phyloP scores from a whole-genome alignment of 2,329 filamentous ascomycete genomes.

The Ustilaginoidea virens region DNA sequence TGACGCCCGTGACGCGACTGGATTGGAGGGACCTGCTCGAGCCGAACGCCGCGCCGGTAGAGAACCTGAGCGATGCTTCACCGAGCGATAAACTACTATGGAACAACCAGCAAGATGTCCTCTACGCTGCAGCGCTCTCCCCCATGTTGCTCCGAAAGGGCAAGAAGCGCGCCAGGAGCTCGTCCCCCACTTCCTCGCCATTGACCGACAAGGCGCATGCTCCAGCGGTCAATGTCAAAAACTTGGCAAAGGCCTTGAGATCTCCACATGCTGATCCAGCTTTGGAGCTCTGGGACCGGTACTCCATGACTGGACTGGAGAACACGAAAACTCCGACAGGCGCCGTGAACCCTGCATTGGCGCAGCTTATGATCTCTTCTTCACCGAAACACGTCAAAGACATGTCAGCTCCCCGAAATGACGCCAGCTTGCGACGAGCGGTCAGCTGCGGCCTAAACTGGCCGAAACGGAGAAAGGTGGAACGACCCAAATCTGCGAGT shows the following conservation, averaged over 20 bases:
- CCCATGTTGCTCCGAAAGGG: slow-evolving; percentile 34
- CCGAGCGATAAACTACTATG: slow-evolving; percentile 48
- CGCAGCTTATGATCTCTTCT: slow-evolving; percentile 53
- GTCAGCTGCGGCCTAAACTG: slow-evolving; percentile 56
- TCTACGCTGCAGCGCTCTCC: slow-evolving; percentile 25
- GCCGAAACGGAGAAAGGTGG: slow-evolving; percentile 52
- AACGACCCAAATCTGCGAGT: slow-evolving; percentile 26
- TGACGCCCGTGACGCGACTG: slow-evolving; percentile 35
- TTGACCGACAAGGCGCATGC: slow-evolving; percentile 27
- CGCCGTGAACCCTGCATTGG: slow-evolving; percentile 39
- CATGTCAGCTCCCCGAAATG: slow-evolving; percentile 23
- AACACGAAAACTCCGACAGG: slow-evolving; percentile 27
- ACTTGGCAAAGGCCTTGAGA: slow-evolving; percentile 41
- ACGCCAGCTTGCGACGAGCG: slow-evolving; percentile 39
- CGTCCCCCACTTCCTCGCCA: slow-evolving; percentile 57
- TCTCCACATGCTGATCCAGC: slow-evolving; percentile 59
- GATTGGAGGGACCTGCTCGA: slow-evolving; percentile 44
- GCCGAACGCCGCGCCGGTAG: slow-evolving; percentile 20
- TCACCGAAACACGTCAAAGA: slow-evolving; percentile 46
- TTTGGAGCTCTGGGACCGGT: slow-evolving; percentile 63
- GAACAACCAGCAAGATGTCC: slow-evolving; percentile 33
- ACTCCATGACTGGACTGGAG: slow-evolving; percentile 34
- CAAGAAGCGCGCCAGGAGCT: slow-evolving; percentile 57
- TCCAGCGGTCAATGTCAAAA: slow-evolving; percentile 40
- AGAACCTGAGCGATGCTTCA: slow-evolving; percentile 32